Evolutionary conservation across 2,329 filamentous ascomycete genomes (phyloP).

Genomic region (Hypoxylon sp.): DNA sequence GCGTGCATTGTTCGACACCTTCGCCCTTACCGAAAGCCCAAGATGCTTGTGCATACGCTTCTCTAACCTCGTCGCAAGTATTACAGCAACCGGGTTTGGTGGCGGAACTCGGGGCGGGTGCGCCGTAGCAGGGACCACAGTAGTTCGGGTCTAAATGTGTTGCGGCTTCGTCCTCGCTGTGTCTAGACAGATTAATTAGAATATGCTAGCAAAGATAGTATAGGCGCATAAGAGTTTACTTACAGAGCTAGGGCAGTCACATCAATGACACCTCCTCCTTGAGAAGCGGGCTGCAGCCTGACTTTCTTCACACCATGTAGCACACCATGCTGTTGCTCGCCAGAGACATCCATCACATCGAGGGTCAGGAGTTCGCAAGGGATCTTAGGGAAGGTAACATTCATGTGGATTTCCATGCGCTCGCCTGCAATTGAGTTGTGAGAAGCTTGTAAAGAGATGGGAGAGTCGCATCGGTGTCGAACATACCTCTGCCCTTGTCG

Average conservation of each 20-base stretch:
- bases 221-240: constrained; percentile 48
- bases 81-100: constrained; percentile 92
- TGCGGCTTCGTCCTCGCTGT: constrained; percentile 74
- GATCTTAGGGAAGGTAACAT: constrained; percentile 92
- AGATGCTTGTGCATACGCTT: constrained; percentile 87
- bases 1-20: constrained; percentile 92
- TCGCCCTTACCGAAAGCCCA: constrained; percentile 97
- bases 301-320: constrained; percentile 94
- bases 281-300: constrained; percentile 75
- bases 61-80: constrained; percentile 95
- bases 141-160: constrained; percentile 89
- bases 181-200: constrained; percentile 57
- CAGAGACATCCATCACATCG: constrained; percentile 99
- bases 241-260: constrained; percentile 75
- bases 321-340: constrained; percentile 94
- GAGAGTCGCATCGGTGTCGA: constrained; percentile 11
- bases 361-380: constrained; percentile 96
- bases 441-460: constrained; percentile 34
- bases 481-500: constrained; percentile 90
- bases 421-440: constrained; percentile 67
- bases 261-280: constrained; percentile 83
- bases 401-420: constrained; percentile 99
- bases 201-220: background rate
- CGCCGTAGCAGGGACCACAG: constrained; percentile 94
- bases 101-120: constrained; percentile 75